Evolutionary conservation across 495 filamentous ascomycete genomes (phyloP).

Genomic region (Cercophora newfieldiana): DNA sequence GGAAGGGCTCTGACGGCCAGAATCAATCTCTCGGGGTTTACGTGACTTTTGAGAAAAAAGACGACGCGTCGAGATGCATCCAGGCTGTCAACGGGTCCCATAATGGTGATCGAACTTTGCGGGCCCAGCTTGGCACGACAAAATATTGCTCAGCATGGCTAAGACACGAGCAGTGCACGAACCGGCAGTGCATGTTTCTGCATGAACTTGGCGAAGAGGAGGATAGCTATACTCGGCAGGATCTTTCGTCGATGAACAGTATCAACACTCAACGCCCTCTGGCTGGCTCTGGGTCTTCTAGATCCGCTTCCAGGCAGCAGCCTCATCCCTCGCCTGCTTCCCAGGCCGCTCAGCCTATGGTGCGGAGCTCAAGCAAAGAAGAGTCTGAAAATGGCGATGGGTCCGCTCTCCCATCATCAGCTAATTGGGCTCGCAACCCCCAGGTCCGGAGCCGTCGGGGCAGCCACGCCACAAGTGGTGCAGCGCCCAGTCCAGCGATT

Average conservation of each 20-base stretch:
- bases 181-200: conserved; percentile 94
- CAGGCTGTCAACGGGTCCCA: conserved; percentile 85
- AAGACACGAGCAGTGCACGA: conserved; percentile 87
- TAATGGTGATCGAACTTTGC: conserved; percentile 82
- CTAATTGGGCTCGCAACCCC: conserved; percentile 86
- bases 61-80: conserved; percentile 87
- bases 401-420: conserved; percentile 85
- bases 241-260: conserved; percentile 94
- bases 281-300: conserved; percentile 44
- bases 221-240: conserved; percentile 93
- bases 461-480: conserved; percentile 75
- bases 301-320: conserved; percentile 53
- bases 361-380: conserved; percentile 73
- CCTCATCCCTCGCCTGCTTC: conserved; percentile 52
- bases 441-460: conserved; percentile 69
- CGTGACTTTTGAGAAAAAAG: conserved; percentile 87
- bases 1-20: conserved; percentile 68
- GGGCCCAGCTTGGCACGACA: conserved; percentile 95
- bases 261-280: conserved; percentile 73
- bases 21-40: conserved; percentile 91
- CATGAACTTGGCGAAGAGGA: conserved; percentile 96
- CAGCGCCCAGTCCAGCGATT: conserved; percentile 77
- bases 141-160: conserved; percentile 99
- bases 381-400: conserved; percentile 71
- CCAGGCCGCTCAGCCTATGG: conserved; percentile 68